phyloP scores from a whole-genome alignment of 2,329 filamentous ascomycete species.

The Parastagonospora avenae region DNA sequence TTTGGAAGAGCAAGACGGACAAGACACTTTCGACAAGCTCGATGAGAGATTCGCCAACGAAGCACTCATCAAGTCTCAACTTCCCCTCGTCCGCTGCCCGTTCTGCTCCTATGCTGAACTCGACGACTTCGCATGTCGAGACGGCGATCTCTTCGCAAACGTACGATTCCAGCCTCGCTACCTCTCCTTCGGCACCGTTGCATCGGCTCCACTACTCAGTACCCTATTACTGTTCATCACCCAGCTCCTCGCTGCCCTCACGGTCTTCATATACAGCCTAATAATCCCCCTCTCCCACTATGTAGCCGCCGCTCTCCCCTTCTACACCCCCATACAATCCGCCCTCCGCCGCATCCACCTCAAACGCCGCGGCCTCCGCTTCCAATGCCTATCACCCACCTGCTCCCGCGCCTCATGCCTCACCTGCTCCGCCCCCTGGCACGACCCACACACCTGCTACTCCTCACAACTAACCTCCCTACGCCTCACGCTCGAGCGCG shows the following conservation, averaged over 20 bases:
- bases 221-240: constrained; percentile 47
- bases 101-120: constrained; percentile 92
- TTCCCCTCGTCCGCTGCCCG: constrained; percentile 82
- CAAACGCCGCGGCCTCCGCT: constrained; percentile 74
- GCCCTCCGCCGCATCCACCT: constrained; percentile 72
- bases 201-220: constrained; percentile 36
- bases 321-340: constrained; percentile 55
- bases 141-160: constrained; percentile 28
- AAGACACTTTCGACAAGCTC: constrained; percentile 74
- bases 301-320: constrained; percentile 17
- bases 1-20: constrained; percentile 68
- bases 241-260: constrained; percentile 61
- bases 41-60: constrained; percentile 81
- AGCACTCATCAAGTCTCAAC: constrained; percentile 70
- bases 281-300: constrained; percentile 23
- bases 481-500: constrained; percentile 87
- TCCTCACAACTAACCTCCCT: constrained; percentile 75
- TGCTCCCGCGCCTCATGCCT: constrained; percentile 79
- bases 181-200: constrained; percentile 28
- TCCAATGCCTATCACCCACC: constrained; percentile 72
- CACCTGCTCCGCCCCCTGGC: constrained; percentile 80
- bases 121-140: constrained; percentile 57
- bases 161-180: constrained; percentile 41
- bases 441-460: constrained; percentile 87
- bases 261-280: constrained; percentile 47